Evolutionary conservation across 2,329 filamentous ascomycete genomes (phyloP).

Genomic region (Bipolaris sorokiniana): DNA sequence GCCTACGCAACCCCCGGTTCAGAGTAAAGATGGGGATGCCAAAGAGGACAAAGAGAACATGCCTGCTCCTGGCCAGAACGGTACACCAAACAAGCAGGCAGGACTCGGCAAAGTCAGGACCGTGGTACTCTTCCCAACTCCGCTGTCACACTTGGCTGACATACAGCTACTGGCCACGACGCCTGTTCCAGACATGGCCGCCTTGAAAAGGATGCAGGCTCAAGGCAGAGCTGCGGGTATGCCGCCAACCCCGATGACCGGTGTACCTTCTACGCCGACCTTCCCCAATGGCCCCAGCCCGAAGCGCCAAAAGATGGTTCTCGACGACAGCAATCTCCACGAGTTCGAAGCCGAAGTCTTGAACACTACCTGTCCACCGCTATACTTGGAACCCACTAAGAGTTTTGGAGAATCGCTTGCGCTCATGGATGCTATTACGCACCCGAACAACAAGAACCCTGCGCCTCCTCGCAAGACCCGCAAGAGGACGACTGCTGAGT

Average conservation of each 20-base stretch:
- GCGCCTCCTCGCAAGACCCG: conserved; percentile 85
- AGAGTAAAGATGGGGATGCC: conserved; percentile 27
- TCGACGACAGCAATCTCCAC: conserved; percentile 75
- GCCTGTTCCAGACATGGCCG: conserved; percentile 59
- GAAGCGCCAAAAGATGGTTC: conserved; percentile 74
- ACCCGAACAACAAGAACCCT: conserved; percentile 76
- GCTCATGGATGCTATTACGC: conserved; percentile 72
- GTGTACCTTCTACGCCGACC: conserved; percentile 61
- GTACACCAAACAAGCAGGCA: conserved; percentile 53
- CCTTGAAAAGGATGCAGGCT: conserved; percentile 57
- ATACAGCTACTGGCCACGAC: conserved; percentile 77
- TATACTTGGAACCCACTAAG: conserved; percentile 78
- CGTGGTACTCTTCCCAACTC: conserved; percentile 83
- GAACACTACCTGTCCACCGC: conserved; percentile 72
- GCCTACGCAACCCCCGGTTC: conserved; percentile 29
- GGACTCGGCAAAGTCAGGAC: conserved; percentile 68
- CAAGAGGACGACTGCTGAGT: conserved; percentile 91
- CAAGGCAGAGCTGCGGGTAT: conserved; percentile 57
- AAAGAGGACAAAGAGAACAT: conserved; percentile 64
- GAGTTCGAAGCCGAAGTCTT: conserved; percentile 79
- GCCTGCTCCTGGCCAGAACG: conserved; percentile 58
- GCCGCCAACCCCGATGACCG: conserved; percentile 69
- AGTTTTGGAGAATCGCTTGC: conserved; percentile 71
- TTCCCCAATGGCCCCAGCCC: conserved; percentile 68
- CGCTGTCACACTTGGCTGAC: conserved; percentile 75